phyloP scores from a whole-genome alignment of 768 basidiomycete species.

The Trichaptum fuscoviolaceum region DNA sequence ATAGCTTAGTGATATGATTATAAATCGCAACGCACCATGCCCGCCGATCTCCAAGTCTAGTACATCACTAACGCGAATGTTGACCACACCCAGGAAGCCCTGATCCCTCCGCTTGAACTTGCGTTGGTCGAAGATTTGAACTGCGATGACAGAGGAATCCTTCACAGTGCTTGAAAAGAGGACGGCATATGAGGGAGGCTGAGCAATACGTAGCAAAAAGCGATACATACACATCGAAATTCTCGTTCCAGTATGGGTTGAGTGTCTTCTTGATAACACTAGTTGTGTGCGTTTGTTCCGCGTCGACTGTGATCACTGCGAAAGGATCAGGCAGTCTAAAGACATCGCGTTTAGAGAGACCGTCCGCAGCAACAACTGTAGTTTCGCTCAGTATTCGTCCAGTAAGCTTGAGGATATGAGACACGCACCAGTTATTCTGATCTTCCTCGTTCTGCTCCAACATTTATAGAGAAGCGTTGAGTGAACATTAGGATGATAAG shows the following conservation, averaged over 20 bases:
- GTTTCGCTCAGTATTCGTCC: constrained; percentile 1
- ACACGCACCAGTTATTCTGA: constrained; percentile 3
- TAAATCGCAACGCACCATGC: constrained; percentile 26
- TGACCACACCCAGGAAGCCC: constrained; percentile 50
- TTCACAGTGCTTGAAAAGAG: constrained; percentile 52
- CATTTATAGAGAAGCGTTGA: background rate
- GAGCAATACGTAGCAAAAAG: background rate
- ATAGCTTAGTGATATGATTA: background rate
- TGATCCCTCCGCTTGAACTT: constrained; percentile 88
- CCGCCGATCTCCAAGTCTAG: constrained; percentile 33
- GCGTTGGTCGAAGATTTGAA: constrained; percentile 88
- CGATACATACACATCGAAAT: constrained; percentile 71
- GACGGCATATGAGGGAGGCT: background rate
- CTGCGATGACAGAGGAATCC: constrained; percentile 67
- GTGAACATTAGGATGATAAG: background rate
- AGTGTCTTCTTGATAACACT: constrained; percentile 62
- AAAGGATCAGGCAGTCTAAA: constrained; percentile 85
- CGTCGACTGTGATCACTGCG: constrained; percentile 82
- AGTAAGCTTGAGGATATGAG: background rate
- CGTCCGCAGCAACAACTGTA: constrained; percentile 71
- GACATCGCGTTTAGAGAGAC: constrained; percentile 70
- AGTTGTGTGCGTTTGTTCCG: constrained; percentile 77
- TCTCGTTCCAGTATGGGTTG: constrained; percentile 78
- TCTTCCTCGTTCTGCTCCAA: constrained; percentile 2
- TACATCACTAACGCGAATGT: constrained; percentile 35